Evolutionary conservation across 1,139 yeast genomes (phyloP).

Genomic region (Diutina ranongensis): DNA sequence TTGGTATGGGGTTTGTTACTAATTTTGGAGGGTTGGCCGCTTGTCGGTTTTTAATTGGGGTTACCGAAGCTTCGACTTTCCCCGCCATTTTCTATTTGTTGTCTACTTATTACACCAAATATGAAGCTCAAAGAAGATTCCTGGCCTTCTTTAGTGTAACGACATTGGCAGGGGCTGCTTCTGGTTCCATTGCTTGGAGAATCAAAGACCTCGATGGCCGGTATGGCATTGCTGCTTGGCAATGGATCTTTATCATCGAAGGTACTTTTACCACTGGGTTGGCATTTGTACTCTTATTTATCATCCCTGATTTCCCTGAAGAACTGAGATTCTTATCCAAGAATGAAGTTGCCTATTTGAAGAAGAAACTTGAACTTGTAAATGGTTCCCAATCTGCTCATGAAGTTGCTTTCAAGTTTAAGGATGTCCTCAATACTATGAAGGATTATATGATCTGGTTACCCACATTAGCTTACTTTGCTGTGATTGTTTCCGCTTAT

Average conservation of each 20-base stretch:
- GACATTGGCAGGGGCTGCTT: constrained; percentile 1
- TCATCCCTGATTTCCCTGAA: constrained; percentile 5
- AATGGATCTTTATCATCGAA: constrained; percentile 6
- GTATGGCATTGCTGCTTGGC: constrained; percentile 5
- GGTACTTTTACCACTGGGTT: constrained; percentile 4
- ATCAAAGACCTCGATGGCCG: constrained; percentile 4
- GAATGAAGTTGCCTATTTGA: background rate
- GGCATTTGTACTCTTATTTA: background rate
- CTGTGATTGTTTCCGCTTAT: constrained; percentile 54
- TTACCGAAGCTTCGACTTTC: constrained; percentile 1
- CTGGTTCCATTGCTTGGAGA: constrained; percentile 1
- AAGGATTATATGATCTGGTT: constrained; percentile 30
- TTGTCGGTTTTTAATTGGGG: constrained; percentile 1
- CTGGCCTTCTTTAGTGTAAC: constrained; percentile 1
- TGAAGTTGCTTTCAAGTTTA: background rate
- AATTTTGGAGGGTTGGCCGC: constrained; percentile 4
- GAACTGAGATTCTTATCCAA: background rate
- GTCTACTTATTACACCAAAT: constrained; percentile 5
- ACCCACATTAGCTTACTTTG: constrained; percentile 51
- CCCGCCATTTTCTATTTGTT: constrained; percentile 4
- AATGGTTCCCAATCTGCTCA: constrained; percentile 5
- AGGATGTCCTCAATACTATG: background rate
- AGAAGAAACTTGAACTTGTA: background rate
- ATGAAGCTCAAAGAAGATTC: constrained; percentile 5
- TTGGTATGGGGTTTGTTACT: constrained; percentile 4